Evolutionary conservation across 2,329 filamentous ascomycete genomes (phyloP).

Genomic region (Pyrenochaeta sp.): DNA sequence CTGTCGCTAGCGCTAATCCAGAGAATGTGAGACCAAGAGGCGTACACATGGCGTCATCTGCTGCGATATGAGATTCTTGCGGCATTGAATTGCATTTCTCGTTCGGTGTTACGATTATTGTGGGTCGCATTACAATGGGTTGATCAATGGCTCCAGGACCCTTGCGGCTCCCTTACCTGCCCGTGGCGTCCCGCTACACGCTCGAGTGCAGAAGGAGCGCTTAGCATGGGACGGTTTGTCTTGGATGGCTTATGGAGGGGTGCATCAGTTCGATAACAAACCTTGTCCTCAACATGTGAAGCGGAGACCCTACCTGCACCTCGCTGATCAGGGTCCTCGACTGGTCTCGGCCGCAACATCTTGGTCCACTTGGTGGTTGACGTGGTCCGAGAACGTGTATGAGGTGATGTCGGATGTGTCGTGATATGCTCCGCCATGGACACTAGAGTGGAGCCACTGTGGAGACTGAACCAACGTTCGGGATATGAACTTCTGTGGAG

Average conservation of each 20-base stretch:
- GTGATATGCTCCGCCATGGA: conserved; percentile 19
- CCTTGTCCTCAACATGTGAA: conserved; percentile 27
- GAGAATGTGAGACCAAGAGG: not conserved
- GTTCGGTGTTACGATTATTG: not conserved
- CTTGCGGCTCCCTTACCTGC: not conserved
- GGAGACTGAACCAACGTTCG: conserved; percentile 10
- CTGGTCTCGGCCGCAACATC: conserved; percentile 13
- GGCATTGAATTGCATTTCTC: not conserved
- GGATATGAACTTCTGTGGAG: not conserved
- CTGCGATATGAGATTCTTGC: conserved; percentile 7
- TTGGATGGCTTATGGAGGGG: conserved; percentile 17
- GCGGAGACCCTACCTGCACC: conserved; percentile 9
- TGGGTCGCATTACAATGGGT: not conserved
- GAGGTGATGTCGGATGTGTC: conserved; percentile 9
- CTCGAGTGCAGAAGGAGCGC: not conserved
- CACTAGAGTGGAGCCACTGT: conserved; percentile 4
- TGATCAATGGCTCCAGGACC: not conserved
- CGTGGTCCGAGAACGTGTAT: not conserved
- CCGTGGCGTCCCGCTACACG: conserved; percentile 15
- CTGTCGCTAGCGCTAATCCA: not conserved
- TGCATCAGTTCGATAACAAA: conserved; percentile 7
- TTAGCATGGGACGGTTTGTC: conserved; percentile 12
- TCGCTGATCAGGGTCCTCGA: conserved; percentile 26
- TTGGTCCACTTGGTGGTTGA: conserved; percentile 15
- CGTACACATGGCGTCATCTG: conserved; percentile 14